Evolutionary conservation across 78 protist species (phyloP).

Genomic region (Mastigamoeba balamuthi): DNA sequence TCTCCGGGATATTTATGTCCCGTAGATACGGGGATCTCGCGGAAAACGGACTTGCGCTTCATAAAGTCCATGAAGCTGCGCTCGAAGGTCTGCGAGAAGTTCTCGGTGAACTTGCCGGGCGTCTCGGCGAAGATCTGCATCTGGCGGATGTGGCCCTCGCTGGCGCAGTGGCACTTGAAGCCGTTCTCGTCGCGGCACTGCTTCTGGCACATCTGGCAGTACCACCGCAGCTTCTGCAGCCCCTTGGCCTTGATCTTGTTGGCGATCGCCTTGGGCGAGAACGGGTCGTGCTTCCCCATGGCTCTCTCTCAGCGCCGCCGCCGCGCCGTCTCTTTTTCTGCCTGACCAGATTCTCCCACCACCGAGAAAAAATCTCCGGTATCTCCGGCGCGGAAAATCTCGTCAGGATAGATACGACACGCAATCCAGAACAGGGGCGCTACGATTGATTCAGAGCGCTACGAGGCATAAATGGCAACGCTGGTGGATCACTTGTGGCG

Average conservation of each 20-base stretch:
- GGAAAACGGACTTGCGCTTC: not conserved
- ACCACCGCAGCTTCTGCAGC: constrained; percentile 83
- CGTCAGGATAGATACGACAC: too few species aligned
- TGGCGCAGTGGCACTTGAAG: constrained; percentile 69
- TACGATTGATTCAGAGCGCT: too few species aligned
- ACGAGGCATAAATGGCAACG: too few species aligned
- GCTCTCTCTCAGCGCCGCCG: too few species aligned
- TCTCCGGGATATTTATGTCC: too few species aligned
- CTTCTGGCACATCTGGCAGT: constrained; percentile 91
- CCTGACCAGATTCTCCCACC: too few species aligned
- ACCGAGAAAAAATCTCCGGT: too few species aligned
- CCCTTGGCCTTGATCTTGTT: constrained; percentile 65
- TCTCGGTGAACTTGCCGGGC: constrained; percentile 40
- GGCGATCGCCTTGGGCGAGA: constrained; percentile 42
- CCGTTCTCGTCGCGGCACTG: constrained; percentile 93
- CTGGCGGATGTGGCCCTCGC: constrained; percentile 78
- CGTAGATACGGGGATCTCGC: too few species aligned
- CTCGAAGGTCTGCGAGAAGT: constrained; percentile 68
- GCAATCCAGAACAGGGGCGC: too few species aligned
- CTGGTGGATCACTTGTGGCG: too few species aligned
- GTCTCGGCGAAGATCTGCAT: constrained; percentile 59
- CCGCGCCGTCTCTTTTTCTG: too few species aligned
- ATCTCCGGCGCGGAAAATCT: too few species aligned
- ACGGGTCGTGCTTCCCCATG: constrained; percentile 23
- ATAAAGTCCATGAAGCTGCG: constrained; percentile 48